These are phyloP conservation scores for Exophiala lecanii-corni DNA, from an alignment of 2,329 filamentous ascomycete genomes.

Conservation along the genomic window DNA sequence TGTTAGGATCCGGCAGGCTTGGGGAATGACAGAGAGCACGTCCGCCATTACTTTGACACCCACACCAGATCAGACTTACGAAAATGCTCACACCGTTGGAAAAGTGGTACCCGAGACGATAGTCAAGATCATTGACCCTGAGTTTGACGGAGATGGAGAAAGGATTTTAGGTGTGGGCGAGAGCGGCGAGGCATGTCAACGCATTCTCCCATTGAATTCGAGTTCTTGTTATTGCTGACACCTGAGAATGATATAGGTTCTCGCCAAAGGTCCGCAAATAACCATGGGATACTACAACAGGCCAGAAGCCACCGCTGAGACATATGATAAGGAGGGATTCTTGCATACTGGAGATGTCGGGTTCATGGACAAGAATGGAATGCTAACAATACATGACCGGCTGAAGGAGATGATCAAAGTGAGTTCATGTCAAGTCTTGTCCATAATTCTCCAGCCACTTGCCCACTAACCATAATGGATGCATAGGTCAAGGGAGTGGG, in stretches of 20 bases:
- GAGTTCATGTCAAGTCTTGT: neutral
- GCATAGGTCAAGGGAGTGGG: conserved; percentile 57
- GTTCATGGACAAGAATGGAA: conserved; percentile 50
- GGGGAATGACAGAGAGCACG: conserved; percentile 70
- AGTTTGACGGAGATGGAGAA: conserved; percentile 1
- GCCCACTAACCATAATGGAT: conserved; percentile 62
- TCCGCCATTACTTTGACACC: conserved; percentile 6
- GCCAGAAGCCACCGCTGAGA: conserved; percentile 62
- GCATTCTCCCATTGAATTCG: no score
- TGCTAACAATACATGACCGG: conserved; percentile 39
- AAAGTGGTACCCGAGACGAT: conserved; percentile 51
- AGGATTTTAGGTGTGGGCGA: conserved; percentile 3
- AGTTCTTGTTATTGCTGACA: no score
- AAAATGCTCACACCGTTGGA: conserved; percentile 12
- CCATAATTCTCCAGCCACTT: no score
- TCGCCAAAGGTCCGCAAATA: conserved; percentile 9
- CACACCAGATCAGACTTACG: conserved; percentile 4
- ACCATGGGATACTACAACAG: conserved; percentile 67
- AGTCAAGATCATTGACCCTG: conserved; percentile 52
- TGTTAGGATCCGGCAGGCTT: conserved; percentile 66
- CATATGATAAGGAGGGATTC: conserved; percentile 56
- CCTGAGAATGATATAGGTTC: conserved; percentile 4
- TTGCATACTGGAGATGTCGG: conserved; percentile 62
- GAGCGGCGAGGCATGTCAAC: conserved; percentile 3
- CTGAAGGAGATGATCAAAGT: conserved; percentile 24